phyloP scores from a whole-genome alignment of 2,329 filamentous ascomycete species.

The Biscogniauxia sp. region DNA sequence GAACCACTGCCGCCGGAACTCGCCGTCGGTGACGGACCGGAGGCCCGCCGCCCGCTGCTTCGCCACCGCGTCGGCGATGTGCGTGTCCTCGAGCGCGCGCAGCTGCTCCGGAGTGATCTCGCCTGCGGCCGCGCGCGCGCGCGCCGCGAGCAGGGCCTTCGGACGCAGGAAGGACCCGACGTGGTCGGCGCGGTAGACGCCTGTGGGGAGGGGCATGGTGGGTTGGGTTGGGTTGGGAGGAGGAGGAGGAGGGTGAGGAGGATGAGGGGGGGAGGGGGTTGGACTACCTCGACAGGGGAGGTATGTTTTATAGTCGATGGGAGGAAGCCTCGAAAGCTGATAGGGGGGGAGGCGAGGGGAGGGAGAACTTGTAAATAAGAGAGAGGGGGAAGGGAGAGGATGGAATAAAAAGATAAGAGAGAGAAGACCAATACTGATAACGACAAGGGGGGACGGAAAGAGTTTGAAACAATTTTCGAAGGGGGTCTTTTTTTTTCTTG shows the following conservation, averaged over 20 bases:
- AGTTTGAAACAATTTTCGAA: not conserved
- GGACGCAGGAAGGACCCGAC: slow-evolving; percentile 55
- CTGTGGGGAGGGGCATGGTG: slow-evolving; percentile 39
- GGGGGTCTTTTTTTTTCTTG: too few species aligned
- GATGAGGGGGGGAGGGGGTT: too few species aligned
- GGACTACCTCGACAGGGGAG: too few species aligned
- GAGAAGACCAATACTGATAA: not conserved
- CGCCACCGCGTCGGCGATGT: slow-evolving; percentile 46
- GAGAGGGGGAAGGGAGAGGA: too few species aligned
- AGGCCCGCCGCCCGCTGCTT: slow-evolving; percentile 49
- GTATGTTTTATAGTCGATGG: too few species aligned
- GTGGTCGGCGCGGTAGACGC: slow-evolving; percentile 52
- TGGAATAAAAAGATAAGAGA: not conserved
- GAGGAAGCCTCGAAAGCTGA: too few species aligned
- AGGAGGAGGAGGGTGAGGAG: not conserved
- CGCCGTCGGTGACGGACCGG: slow-evolving; percentile 52
- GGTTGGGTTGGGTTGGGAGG: not conserved
- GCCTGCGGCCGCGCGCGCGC: slow-evolving; percentile 44
- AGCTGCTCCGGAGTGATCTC: slow-evolving; percentile 43
- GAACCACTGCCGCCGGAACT: slow-evolving; percentile 57
- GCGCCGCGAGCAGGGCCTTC: slow-evolving; percentile 46
- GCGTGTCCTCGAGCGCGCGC: slow-evolving; percentile 49
- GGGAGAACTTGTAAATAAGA: too few species aligned
- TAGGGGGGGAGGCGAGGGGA: too few species aligned
- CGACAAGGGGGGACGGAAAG: not conserved